phyloP scores from a whole-genome alignment of 208 protist species.

The Angomonas ambiguus region DNA sequence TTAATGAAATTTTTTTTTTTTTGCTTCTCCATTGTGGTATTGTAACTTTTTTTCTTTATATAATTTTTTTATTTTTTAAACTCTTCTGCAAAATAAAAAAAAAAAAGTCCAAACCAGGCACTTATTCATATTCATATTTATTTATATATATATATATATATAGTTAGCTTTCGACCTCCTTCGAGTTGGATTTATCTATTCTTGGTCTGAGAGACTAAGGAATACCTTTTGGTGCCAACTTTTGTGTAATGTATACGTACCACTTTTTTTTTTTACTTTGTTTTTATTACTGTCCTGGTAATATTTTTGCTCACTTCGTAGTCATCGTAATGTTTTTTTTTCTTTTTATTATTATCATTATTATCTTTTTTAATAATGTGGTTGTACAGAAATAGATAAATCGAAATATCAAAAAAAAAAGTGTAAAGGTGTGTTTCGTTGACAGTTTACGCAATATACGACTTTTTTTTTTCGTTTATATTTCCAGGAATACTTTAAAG shows the following conservation, averaged over 20 bases:
- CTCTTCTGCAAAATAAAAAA: too few species aligned
- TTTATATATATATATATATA: too few species aligned
- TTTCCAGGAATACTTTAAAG: not conserved
- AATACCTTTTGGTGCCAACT: not conserved
- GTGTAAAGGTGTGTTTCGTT: not conserved
- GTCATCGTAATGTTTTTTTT: constrained; percentile 11
- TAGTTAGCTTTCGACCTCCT: too few species aligned
- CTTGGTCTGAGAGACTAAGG: too few species aligned
- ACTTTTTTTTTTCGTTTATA: constrained; percentile 9
- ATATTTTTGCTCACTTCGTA: constrained; percentile 7
- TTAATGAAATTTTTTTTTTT: too few species aligned
- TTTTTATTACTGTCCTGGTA: not conserved
- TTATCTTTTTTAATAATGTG: constrained; percentile 4
- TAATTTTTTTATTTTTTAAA: too few species aligned
- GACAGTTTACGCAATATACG: not conserved
- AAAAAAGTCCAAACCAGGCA: too few species aligned
- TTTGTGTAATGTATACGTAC: not conserved
- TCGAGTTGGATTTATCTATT: too few species aligned
- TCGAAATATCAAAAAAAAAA: constrained; percentile 8
- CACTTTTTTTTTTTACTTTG: constrained; percentile 11
- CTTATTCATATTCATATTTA: too few species aligned
- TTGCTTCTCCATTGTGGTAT: too few species aligned
- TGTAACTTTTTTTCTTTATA: too few species aligned
- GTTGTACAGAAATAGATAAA: not conserved
- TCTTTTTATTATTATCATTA: not conserved